Conservation (phyloP, 2,329 filamentous ascomycete genomes). For the Cladophialophora carrionii region DNA sequence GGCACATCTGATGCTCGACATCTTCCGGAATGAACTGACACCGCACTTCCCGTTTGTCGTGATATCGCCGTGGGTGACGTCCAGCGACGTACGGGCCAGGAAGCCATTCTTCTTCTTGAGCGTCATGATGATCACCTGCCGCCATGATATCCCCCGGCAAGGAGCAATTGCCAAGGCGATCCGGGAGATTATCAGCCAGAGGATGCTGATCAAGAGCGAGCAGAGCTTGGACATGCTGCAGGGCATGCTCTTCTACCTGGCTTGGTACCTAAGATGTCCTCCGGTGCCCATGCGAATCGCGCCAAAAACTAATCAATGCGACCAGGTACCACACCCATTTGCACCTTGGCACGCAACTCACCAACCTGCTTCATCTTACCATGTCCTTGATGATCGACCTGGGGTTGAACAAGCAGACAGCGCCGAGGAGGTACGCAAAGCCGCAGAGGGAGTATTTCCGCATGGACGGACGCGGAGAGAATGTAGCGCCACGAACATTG, state of each 20-base stretch:
- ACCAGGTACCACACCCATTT: conserved; percentile 23
- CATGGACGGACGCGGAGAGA: conserved; percentile 9
- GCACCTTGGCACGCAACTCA: conserved; percentile 39
- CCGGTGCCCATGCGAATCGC: background rate
- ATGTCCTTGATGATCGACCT: conserved; percentile 46
- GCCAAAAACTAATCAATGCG: background rate
- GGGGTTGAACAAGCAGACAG: conserved; percentile 38
- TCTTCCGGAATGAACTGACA: conserved; percentile 32
- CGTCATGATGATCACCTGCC: conserved; percentile 41
- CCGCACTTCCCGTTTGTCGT: conserved; percentile 40
- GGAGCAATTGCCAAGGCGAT: conserved; percentile 40
- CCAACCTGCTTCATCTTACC: conserved; percentile 44
- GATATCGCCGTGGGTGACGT: conserved; percentile 30
- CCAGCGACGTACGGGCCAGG: conserved; percentile 33
- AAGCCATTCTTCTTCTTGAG: conserved; percentile 45
- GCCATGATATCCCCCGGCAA: conserved; percentile 39
- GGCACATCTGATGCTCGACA: conserved; percentile 29
- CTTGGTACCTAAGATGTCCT: conserved; percentile 41
- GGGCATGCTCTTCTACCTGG: conserved; percentile 45
- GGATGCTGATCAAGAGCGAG: conserved; percentile 42
- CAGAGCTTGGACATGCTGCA: conserved; percentile 48
- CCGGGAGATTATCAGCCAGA: conserved; percentile 40
- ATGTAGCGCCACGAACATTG: conserved; percentile 38
- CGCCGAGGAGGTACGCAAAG: conserved; percentile 10
- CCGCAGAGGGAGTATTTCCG: conserved; percentile 21